Evolutionary conservation across 768 basidiomycete species (phyloP).

Genomic region (Pholiota conissans): DNA sequence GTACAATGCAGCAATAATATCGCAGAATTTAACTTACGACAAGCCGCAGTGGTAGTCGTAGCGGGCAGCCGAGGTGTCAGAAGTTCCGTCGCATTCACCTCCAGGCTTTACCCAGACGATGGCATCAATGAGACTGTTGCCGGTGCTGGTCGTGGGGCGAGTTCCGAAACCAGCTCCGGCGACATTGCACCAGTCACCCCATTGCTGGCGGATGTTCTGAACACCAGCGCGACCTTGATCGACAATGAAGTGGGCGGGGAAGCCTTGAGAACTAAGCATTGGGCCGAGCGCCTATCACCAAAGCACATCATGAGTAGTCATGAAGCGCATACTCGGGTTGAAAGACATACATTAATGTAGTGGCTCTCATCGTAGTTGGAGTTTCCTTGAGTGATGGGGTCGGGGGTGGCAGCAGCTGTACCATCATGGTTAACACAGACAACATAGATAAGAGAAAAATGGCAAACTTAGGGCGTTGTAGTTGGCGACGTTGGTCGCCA

Average conservation of each 20-base stretch:
- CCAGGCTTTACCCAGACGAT: constrained; percentile 71
- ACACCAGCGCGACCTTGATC: constrained; percentile 67
- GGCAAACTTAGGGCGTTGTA: constrained; percentile 40
- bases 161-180: constrained; percentile 62
- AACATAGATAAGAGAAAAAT: not conserved
- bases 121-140: constrained; percentile 53
- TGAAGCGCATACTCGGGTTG: not conserved
- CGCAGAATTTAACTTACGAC: constrained; percentile 34
- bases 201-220: constrained; percentile 57
- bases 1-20: not conserved
- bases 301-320: not conserved
- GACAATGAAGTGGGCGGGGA: constrained; percentile 64
- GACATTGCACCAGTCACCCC: constrained; percentile 75
- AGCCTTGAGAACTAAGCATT: constrained; percentile 40
- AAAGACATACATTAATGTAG: constrained; percentile 49
- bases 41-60: constrained; percentile 52
- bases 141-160: constrained; percentile 57
- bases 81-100: constrained; percentile 67
- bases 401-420: constrained; percentile 46
- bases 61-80: constrained; percentile 50
- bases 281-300: constrained; percentile 48
- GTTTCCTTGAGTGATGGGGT: constrained; percentile 62
- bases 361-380: constrained; percentile 61
- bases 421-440: constrained; percentile 31
- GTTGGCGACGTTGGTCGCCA: constrained; percentile 59